A percentile compares a stretch with the other conserved stretches of the same genome.
These are phyloP conservation scores for Fallopia convolvulus DNA, from an alignment of 148 eudicot species.

Conservation along the genomic window DNA sequence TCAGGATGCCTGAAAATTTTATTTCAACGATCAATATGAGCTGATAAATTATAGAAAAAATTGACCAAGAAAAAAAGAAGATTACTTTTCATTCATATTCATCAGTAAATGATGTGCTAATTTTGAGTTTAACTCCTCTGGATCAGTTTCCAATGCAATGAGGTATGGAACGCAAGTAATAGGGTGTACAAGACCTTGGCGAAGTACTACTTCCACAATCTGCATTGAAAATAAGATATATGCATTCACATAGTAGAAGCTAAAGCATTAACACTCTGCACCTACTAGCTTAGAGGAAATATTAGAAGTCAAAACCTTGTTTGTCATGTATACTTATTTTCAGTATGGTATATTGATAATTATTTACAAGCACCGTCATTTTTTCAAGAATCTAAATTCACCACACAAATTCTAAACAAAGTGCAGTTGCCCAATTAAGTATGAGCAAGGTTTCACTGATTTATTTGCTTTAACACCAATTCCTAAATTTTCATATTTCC, in stretches of 20 bases:
- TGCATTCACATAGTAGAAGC: neutral
- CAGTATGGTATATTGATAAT: no score
- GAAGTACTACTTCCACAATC: slow-evolving; percentile 92
- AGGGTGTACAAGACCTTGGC: slow-evolving; percentile 98
- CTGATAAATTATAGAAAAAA: slow-evolving; percentile 6
- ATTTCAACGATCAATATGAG: slow-evolving; percentile 20
- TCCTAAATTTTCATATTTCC: slow-evolving; percentile 1
- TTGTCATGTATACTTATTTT: neutral
- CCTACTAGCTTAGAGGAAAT: neutral
- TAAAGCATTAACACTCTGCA: neutral
- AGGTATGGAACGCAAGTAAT: slow-evolving; percentile 96
- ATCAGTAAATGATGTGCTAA: slow-evolving; percentile 91
- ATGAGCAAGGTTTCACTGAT: neutral
- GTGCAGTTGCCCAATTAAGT: neutral
- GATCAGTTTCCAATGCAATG: slow-evolving; percentile 96
- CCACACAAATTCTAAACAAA: neutral
- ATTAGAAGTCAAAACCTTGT: neutral
- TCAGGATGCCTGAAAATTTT: slow-evolving; percentile 72
- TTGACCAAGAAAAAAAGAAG: slow-evolving; percentile 13
- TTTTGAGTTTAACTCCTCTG: slow-evolving; percentile 74
- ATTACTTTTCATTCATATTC: slow-evolving; percentile 95
- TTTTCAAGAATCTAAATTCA: no score
- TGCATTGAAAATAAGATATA: slow-evolving; percentile 22
- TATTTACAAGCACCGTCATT: no score
- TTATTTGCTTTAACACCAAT: neutral